These are phyloP conservation scores for Curvularia spicifera DNA, from an alignment of 2,329 filamentous ascomycete species.

Conservation along the genomic window DNA sequence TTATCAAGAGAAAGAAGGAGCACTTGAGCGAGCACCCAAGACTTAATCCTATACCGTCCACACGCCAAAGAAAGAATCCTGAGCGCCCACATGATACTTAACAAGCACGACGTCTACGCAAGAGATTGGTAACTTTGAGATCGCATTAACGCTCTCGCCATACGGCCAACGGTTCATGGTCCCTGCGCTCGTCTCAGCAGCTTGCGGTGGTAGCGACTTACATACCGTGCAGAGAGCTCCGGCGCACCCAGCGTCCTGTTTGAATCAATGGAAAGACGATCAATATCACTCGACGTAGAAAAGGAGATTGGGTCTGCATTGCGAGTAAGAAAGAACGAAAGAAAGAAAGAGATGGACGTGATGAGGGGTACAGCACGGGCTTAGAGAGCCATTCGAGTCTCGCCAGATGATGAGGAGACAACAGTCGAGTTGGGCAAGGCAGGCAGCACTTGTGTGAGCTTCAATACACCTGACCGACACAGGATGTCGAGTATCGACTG, in stretches of 20 bases:
- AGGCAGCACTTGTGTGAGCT: neutral
- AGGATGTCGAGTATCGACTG: neutral
- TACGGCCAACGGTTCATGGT: neutral
- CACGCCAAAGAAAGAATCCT: neutral
- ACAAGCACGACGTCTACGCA: neutral
- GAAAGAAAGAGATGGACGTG: slow-evolving; percentile 1
- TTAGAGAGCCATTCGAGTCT: neutral
- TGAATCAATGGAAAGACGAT: neutral
- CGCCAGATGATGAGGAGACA: neutral
- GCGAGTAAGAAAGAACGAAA: neutral
- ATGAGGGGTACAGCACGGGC: neutral
- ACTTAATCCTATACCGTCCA: neutral
- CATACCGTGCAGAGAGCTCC: neutral
- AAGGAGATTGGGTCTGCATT: neutral
- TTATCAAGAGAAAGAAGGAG: neutral
- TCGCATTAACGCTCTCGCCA: neutral
- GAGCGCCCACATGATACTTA: neutral
- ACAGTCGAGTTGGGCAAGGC: neutral
- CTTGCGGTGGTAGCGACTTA: neutral
- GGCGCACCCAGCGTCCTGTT: slow-evolving; percentile 2
- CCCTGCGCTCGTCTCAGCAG: slow-evolving; percentile 1
- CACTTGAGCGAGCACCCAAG: neutral
- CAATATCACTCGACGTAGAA: neutral
- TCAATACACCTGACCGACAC: neutral
- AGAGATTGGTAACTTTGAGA: neutral